These are phyloP conservation scores for Oldenlandia corymbosa DNA, from an alignment of 257 asterid species.

Conservation along the genomic window DNA sequence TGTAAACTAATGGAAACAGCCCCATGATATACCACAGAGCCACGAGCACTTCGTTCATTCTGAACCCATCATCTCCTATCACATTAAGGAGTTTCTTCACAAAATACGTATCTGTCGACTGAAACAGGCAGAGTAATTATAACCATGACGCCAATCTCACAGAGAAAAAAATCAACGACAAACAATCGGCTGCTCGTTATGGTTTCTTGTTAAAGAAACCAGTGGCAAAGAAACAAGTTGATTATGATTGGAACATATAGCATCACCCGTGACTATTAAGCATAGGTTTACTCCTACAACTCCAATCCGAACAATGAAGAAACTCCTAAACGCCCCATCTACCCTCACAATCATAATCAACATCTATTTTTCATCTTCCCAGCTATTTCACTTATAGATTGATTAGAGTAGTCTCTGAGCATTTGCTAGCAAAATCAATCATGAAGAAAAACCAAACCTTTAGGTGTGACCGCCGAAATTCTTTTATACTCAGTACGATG, in stretches of 20 bases:
- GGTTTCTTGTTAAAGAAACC: background rate
- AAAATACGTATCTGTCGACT: constrained; percentile 71
- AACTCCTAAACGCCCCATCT: too few species aligned
- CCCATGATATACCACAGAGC: constrained; percentile 90
- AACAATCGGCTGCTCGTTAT: background rate
- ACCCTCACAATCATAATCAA: background rate
- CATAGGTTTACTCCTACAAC: background rate
- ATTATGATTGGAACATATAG: background rate
- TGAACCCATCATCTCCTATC: constrained; percentile 88
- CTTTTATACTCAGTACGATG: background rate
- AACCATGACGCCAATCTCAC: background rate
- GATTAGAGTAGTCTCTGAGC: background rate
- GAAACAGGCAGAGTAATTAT: constrained; percentile 13
- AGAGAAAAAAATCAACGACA: too few species aligned
- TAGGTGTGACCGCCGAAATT: too few species aligned
- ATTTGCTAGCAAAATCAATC: too few species aligned
- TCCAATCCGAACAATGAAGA: background rate
- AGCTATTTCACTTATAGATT: too few species aligned
- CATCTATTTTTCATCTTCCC: background rate
- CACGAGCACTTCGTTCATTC: constrained; percentile 71
- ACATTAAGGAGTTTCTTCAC: constrained; percentile 67
- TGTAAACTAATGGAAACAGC: constrained; percentile 73
- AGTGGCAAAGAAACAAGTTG: background rate
- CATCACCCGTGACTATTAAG: background rate
- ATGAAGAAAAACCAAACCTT: too few species aligned